Percentiles rank a stretch among this genome's conserved stretches.
Evolutionary conservation across 192 early-diverging fungal species (phyloP).

Genomic region (Thamnidium elegans): DNA sequence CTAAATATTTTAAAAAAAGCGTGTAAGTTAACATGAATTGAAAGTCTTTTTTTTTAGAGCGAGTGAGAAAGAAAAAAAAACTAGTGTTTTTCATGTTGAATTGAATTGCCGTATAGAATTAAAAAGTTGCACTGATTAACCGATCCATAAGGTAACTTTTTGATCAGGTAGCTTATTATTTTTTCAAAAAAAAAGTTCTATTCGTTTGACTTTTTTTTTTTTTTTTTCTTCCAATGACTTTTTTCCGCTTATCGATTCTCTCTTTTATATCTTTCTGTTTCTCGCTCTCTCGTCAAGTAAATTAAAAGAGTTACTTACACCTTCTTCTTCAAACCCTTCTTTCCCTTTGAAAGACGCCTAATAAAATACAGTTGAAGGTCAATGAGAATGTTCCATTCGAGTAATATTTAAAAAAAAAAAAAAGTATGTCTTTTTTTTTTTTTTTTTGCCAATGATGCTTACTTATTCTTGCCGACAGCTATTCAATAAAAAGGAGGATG

Average conservation of each 20-base stretch:
- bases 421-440: background rate
- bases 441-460: slow-evolving; percentile 19
- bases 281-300: no score
- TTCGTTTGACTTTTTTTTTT: no score
- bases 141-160: no score
- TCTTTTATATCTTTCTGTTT: no score
- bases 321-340: slow-evolving; percentile 90
- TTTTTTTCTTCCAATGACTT: no score
- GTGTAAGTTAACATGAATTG: no score
- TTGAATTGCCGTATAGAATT: background rate
- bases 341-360: slow-evolving; percentile 80
- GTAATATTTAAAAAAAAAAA: slow-evolving; percentile 1
- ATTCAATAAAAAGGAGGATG: slow-evolving; percentile 1
- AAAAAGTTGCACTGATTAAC: no score
- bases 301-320: slow-evolving; percentile 52
- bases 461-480: slow-evolving; percentile 78
- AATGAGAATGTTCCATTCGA: background rate
- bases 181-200: no score
- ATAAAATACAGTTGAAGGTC: slow-evolving; percentile 16
- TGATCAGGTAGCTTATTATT: no score
- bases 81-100: no score
- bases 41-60: background rate
- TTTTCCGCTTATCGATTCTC: no score
- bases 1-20: slow-evolving; percentile 42
- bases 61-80: background rate